A percentile compares a stretch with the other conserved stretches of the same genome.
These are phyloP conservation scores for Podila epicladia DNA, from an alignment of 192 early-diverging fungal genomes.

Conservation along the genomic window DNA sequence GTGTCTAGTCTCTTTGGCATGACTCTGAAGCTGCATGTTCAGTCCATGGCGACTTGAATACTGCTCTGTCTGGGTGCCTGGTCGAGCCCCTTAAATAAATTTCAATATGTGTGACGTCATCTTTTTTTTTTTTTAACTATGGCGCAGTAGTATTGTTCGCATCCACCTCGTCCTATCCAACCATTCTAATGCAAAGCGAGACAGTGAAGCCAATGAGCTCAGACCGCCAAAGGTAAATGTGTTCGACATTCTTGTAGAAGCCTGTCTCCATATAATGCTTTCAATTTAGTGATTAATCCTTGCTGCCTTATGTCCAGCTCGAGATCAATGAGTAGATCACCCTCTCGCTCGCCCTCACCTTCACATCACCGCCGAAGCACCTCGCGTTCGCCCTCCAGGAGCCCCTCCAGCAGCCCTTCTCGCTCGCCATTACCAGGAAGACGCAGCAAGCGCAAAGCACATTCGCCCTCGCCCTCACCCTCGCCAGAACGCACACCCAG, in stretches of 20 bases:
- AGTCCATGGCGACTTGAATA: constrained; percentile 16
- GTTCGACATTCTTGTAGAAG: neutral
- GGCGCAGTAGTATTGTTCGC: neutral
- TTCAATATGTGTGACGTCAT: neutral
- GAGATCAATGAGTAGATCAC: constrained; percentile 37
- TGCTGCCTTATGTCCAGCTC: constrained; percentile 16
- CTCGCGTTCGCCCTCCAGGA: constrained; percentile 7
- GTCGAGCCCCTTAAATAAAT: neutral
- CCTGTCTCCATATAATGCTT: neutral
- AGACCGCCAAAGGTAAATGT: neutral
- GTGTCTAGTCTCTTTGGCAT: constrained; percentile 14
- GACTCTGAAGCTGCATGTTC: constrained; percentile 14
- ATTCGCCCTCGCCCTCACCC: constrained; percentile 10
- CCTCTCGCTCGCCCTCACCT: constrained; percentile 26
- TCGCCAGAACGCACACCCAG: constrained; percentile 22
- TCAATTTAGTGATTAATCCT: neutral
- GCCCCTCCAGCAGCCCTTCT: constrained; percentile 22
- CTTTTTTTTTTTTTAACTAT: neutral
- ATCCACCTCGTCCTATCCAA: neutral
- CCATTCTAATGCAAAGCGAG: neutral
- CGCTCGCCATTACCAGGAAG: constrained; percentile 11
- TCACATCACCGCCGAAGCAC: neutral
- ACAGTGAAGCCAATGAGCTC: neutral
- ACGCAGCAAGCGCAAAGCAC: constrained; percentile 29
- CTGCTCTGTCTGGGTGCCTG: too few relatives aligned